Conservation (phyloP, 768 basidiomycete genomes). For the Leccinellum albellum region DNA sequence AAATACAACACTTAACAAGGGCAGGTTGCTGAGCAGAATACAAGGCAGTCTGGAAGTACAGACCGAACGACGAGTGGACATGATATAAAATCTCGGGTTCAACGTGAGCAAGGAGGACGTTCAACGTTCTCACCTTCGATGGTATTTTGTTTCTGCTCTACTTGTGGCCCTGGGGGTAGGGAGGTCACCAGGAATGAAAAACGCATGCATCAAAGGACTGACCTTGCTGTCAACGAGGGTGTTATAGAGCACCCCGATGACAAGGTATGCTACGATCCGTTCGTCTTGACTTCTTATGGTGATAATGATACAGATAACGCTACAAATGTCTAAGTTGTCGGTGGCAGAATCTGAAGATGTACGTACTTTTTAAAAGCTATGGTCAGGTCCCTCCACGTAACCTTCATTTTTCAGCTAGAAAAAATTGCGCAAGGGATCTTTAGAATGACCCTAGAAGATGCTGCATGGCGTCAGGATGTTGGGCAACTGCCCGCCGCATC, state of each 20-base stretch:
- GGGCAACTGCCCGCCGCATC: background rate
- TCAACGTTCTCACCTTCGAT: background rate
- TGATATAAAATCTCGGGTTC: too few relatives aligned
- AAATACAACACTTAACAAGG: too few relatives aligned
- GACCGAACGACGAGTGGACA: too few relatives aligned
- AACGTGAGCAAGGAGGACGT: too few relatives aligned
- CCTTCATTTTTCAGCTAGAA: background rate
- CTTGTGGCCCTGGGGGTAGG: background rate
- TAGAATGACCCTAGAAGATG: background rate
- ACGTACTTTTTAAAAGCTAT: background rate
- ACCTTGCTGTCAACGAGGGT: background rate
- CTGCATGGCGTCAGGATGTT: background rate
- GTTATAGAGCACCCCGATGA: too few relatives aligned
- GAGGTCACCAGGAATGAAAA: background rate
- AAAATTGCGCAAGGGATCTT: background rate
- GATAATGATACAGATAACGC: too few relatives aligned
- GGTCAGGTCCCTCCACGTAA: background rate
- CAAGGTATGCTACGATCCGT: too few relatives aligned
- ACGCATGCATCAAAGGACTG: background rate
- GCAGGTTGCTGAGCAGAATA: too few relatives aligned
- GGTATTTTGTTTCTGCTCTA: background rate
- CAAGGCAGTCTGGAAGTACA: too few relatives aligned
- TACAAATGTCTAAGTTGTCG: too few relatives aligned
- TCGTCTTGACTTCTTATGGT: too few relatives aligned
- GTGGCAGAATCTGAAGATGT: too few relatives aligned